Evolutionary conservation across 163 green algal genomes (phyloP), one percentile per base, ranked within the genome.

Genomic region (Picocystis sp.): DNA sequence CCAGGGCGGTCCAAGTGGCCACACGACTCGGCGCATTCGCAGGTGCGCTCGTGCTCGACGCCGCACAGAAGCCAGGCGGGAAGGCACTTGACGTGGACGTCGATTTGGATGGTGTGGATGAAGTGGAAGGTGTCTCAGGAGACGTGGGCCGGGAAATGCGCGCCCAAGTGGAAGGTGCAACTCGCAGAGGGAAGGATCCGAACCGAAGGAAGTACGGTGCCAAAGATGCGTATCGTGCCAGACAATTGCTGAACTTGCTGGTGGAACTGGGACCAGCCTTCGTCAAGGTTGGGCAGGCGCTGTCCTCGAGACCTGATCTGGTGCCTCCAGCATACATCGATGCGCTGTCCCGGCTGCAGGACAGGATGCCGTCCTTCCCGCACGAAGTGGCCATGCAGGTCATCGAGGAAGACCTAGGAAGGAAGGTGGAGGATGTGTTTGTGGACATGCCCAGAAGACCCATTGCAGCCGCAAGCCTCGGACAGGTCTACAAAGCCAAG

Each of bases 241-340:
- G 22, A 21, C 29, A 84, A 76, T 73, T 96, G 50, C 62, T 73
- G 8, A 58, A 70, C 1, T 57, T 85, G 49, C 70, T 96, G 38
- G 61, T 60, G 3, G 49, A 60, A 11, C 75, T 94, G 35, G 87
- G 87, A 0, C 73, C 83, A 1, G 76, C 71, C 1, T 91, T 93
- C 49, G 76, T 91, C 0, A 94, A 92, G 66, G 73, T 88, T 17
- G 79, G 81, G 0, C 87, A 96, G 66, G 84, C 86, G 6, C 70
- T 96, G 43, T 86, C 72, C 25, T 69, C 84, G 3, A 72, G 89
- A 3, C 87, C 89, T n/a, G 89, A 98, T 72, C 72, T 98, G 54
- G 68, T 95, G 47, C 89, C 89, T 2, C 63, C 78, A 49, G 58
- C 63, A 22, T 97, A 96, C 69, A 66, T 98, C 41, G 85, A 97